Base-by-base conservation (phyloP, 257 asterid species). In the Leonotis leonurus region DNA sequence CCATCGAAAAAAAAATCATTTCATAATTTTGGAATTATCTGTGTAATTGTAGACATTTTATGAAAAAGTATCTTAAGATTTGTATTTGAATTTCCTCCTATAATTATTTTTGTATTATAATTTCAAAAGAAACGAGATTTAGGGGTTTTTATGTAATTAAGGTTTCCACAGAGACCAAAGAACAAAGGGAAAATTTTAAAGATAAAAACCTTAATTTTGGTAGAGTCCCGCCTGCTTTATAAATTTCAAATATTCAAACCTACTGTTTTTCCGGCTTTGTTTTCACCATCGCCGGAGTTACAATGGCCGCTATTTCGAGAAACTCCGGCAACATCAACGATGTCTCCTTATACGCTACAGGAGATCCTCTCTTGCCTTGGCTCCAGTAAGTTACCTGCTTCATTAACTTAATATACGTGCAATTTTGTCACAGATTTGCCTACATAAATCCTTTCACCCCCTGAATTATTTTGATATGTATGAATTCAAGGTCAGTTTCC, bases 321-420 rank as follows among this genome's bases (percentile, higher is more conserved):
- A 65, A 64, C 55, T 9, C 71, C 66, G 66, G 9, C 29, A 45
- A 11, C 65, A 40, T 53, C 53, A 43, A 68, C 83, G 27, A 37
- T 51, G 17, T 68, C n/a, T 49, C 80, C 43, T 25, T 56, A 62
- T 46, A 63, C 53, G 57, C 12, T 39, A 14, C 46, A 36, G 86
- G 78, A 5, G 98, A 91, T 67, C 84, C 88, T 71, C 82, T 91
- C 14, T 56, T 86, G 29, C 86, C 84, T 27, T 84, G 80, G 78
- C 95, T 91, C 56, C 62, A 73, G 93, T 90, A 67, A 10, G 22
- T 40, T 56, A 6, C 43, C 27, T 55, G 24, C 29, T 12, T 30
- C 57, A 2, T 11, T 56, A 48, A 10, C 48, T 45, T 57, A 2
- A 21, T 4, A 32, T 24, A 43, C 22, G 22, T 24, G 43, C 26